phyloP scores from a whole-genome alignment of 2,329 filamentous ascomycete species.

The Aureobasidium pullulans region DNA sequence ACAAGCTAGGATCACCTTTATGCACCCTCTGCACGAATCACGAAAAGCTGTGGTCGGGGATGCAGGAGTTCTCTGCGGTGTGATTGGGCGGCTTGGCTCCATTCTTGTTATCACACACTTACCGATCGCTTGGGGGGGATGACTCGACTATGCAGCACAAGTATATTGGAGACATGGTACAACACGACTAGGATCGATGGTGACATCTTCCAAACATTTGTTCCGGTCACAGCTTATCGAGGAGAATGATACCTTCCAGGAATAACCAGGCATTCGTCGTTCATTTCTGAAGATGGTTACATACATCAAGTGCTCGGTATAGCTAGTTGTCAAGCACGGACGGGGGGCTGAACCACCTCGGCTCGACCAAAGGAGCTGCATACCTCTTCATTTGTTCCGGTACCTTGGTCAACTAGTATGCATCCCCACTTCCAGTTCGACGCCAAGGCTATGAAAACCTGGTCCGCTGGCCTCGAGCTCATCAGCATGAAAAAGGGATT shows the following conservation, averaged over 20 bases:
- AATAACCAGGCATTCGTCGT: not conserved
- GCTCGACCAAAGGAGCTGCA: conserved; percentile 11
- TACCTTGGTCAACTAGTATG: conserved; percentile 6
- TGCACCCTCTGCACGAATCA: conserved; percentile 12
- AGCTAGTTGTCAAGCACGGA: conserved; percentile 2
- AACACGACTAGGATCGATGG: conserved; percentile 1
- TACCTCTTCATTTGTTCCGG: conserved; percentile 8
- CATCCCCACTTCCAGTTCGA: conserved; percentile 7
- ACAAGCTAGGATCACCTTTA: conserved; percentile 6
- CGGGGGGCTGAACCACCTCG: conserved; percentile 7
- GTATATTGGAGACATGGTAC: conserved; percentile 9
- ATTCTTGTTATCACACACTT: conserved; percentile 7
- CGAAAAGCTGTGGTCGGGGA: not conserved
- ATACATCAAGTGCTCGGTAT: not conserved
- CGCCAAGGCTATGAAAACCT: conserved; percentile 8
- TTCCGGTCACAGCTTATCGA: not conserved
- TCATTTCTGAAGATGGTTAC: not conserved
- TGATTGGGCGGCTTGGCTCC: conserved; percentile 2
- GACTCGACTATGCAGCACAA: conserved; percentile 10
- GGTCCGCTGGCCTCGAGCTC: conserved; percentile 8
- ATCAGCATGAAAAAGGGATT: conserved; percentile 5
- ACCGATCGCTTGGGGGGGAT: conserved; percentile 8
- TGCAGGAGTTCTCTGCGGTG: conserved; percentile 5
- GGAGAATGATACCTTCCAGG: not conserved
- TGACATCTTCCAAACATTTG: not conserved